Conservation (phyloP, 768 basidiomycete genomes). For the Pleurotus sapidus region DNA sequence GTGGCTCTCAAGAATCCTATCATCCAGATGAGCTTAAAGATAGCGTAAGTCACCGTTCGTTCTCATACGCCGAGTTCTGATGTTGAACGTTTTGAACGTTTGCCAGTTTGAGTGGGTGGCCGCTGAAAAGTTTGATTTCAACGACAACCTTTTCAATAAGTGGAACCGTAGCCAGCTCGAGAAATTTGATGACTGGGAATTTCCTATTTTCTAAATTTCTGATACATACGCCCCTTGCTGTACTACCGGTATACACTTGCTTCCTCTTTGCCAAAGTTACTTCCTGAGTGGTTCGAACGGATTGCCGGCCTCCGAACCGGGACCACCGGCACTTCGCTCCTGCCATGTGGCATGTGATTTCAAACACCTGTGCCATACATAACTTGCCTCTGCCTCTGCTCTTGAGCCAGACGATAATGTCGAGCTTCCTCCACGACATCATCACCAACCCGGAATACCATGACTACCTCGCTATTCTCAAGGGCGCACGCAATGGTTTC, state of each 20-base stretch:
- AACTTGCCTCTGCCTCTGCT: neutral
- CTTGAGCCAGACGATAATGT: slow-evolving; percentile 8
- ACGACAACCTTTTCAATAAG: slow-evolving; percentile 28
- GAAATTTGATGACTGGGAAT: neutral
- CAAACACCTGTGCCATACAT: neutral
- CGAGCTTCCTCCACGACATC: slow-evolving; percentile 36
- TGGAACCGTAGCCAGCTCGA: neutral
- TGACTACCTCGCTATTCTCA: slow-evolving; percentile 89
- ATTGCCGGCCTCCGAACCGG: neutral
- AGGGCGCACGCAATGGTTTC: slow-evolving; percentile 89
- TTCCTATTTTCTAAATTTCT: slow-evolving; percentile 3
- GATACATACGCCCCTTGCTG: neutral
- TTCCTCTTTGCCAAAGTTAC: neutral
- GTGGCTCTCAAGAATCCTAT: slow-evolving; percentile 28
- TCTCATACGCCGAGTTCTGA: neutral
- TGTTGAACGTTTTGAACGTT: slow-evolving; percentile 5
- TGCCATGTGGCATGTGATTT: slow-evolving; percentile 13
- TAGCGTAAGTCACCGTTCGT: slow-evolving; percentile 43
- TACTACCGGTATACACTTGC: too few species aligned
- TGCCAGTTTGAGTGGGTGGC: slow-evolving; percentile 57
- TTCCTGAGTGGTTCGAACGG: neutral
- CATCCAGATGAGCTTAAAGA: slow-evolving; percentile 21
- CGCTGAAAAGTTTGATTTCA: slow-evolving; percentile 48
- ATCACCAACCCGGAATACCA: slow-evolving; percentile 75
- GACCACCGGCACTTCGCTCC: neutral